Percentiles rank a stretch among this genome's conserved stretches.
phyloP scores from a whole-genome alignment of 2,329 filamentous ascomycete genomes.

The Fusarium solani-melongenae region DNA sequence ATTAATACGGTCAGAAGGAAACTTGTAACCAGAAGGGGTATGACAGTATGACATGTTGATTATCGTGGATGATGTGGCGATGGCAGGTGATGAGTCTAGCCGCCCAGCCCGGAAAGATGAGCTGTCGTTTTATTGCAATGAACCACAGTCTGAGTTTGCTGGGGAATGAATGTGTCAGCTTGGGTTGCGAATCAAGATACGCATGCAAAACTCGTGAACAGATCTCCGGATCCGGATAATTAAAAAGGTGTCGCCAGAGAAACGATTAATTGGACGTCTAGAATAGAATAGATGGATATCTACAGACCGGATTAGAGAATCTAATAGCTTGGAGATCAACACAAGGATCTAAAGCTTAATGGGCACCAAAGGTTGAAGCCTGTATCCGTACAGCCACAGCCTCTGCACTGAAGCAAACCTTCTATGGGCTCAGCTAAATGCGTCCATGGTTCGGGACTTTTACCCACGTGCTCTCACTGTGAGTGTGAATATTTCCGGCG shows the following conservation, averaged over 20 bases:
- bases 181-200: neutral
- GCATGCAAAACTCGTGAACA: neutral
- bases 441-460: neutral
- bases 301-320: neutral
- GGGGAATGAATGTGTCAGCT: neutral
- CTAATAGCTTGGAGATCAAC: neutral
- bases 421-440: neutral
- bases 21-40: slow-evolving; percentile 61
- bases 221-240: neutral
- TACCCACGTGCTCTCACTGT: neutral
- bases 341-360: neutral
- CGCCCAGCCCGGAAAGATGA: neutral
- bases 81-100: neutral
- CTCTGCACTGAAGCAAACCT: neutral
- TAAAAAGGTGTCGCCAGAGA: neutral
- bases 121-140: neutral
- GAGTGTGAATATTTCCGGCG: neutral
- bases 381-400: neutral
- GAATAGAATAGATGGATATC: neutral
- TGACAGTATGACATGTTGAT: slow-evolving; percentile 45
- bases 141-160: neutral
- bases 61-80: slow-evolving; percentile 13
- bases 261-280: neutral
- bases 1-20: slow-evolving; percentile 66
- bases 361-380: neutral